Percentiles rank a stretch among this genome's conserved stretches.
phyloP scores from a whole-genome alignment of 2,329 filamentous ascomycete genomes.

The Chrysoporthe puriensis region DNA sequence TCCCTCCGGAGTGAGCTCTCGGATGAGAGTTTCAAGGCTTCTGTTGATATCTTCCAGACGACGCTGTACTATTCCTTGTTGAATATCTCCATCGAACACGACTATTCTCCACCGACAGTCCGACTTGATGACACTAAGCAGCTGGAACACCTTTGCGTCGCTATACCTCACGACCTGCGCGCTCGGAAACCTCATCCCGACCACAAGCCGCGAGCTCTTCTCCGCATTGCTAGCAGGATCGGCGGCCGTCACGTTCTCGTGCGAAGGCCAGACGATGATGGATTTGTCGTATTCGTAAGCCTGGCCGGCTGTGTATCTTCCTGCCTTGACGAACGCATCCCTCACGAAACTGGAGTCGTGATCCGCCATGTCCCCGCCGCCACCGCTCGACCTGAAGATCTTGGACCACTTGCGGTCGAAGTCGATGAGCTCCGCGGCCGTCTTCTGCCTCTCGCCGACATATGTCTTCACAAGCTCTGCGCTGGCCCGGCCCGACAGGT shows the following conservation, averaged over 20 bases:
- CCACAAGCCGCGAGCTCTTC: conserved; percentile 10
- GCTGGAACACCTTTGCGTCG: conserved; percentile 53
- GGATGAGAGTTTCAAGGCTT: conserved; percentile 34
- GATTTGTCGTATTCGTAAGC: conserved; percentile 59
- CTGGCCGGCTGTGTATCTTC: conserved; percentile 63
- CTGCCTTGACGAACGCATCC: conserved; percentile 60
- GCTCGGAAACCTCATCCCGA: conserved; percentile 35
- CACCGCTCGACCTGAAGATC: conserved; percentile 52
- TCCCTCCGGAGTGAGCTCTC: conserved; percentile 45
- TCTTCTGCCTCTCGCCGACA: conserved; percentile 54
- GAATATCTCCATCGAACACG: conserved; percentile 21
- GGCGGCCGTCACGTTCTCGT: not conserved
- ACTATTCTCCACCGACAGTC: conserved; percentile 39
- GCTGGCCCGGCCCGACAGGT: conserved; percentile 48
- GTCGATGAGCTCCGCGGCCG: conserved; percentile 61
- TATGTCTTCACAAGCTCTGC: conserved; percentile 55
- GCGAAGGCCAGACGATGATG: conserved; percentile 42
- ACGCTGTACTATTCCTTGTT: conserved; percentile 1
- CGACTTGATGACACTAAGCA: conserved; percentile 45
- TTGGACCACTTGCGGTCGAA: conserved; percentile 61
- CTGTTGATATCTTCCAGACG: conserved; percentile 4
- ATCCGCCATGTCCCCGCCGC: conserved; percentile 35
- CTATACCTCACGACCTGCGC: conserved; percentile 57
- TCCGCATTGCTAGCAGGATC: not conserved
- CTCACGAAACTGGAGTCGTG: conserved; percentile 54